Evolutionary conservation across 768 basidiomycete genomes (phyloP), one percentile per base, ranked within the genome.

Genomic region (Coprinopsis marcescibilis): DNA sequence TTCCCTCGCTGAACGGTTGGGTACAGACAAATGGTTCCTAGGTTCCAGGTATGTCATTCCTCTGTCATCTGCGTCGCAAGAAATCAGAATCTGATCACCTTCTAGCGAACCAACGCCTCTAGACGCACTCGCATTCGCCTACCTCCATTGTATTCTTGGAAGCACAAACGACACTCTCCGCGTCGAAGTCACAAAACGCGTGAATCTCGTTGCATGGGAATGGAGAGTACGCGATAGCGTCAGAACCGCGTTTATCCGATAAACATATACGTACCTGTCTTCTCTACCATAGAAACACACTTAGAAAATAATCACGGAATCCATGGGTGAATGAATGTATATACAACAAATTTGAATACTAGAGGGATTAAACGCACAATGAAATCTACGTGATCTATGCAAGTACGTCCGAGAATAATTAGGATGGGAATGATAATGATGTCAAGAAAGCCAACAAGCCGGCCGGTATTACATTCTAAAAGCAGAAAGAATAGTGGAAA

Each of bases 161-260:
- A 66, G 79, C 39, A 67, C 71, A 19, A 59, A 65, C 49, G 65
- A 69, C 30, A 45, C 52, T 17, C 64, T 80, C 17, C 75, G 84
- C 26, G 72, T 78, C 29, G 83, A 86, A 57, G 80, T 89, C 23
- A 74, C 78, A 11, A 77, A 80, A 41, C 80, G 78, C 49, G 80
- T 77, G 32, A 91, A 91, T 56, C 81, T 92, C 33, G 79, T 89
- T 39, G 77, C 78, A 24, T 92, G 89, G 88, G 88, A 91, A 59
- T 75, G 69, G 54, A 69, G 79, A 25, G 81, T 91, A 15, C 76
- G 83, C 25, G 62, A 69, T 13, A 65, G 75, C 39, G 79, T 90
- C 6, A 67, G 72, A 30, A 67, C 66, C 36, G 73, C 78, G 3
- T 88, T 85, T 53, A 45, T 47, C 6, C 55, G 43, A 36, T 63